These are phyloP conservation scores for Aureobasidium melanogenum DNA, from an alignment of 2,329 filamentous ascomycete genomes.

Conservation along the genomic window DNA sequence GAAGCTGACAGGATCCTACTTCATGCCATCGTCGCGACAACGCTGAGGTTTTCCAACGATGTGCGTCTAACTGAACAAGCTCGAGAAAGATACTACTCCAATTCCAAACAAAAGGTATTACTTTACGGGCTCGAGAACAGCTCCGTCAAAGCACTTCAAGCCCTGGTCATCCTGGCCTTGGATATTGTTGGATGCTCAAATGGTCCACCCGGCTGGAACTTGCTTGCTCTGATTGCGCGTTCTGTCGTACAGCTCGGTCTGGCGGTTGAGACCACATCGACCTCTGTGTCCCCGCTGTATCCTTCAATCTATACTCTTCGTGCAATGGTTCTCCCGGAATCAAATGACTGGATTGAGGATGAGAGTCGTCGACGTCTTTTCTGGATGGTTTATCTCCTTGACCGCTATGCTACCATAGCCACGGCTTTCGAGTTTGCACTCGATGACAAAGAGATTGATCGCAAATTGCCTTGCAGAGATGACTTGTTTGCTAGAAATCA, in stretches of 20 bases:
- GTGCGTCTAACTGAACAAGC: conserved; percentile 62
- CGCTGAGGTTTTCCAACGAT: conserved; percentile 75
- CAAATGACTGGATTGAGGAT: conserved; percentile 80
- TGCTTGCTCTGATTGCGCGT: conserved; percentile 79
- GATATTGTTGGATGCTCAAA: conserved; percentile 82
- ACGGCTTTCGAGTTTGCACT: conserved; percentile 89
- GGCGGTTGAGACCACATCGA: conserved; percentile 72
- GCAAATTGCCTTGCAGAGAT: conserved; percentile 77
- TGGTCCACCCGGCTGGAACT: conserved; percentile 84
- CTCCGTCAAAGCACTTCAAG: conserved; percentile 79
- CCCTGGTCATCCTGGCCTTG: conserved; percentile 75
- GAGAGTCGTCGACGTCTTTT: conserved; percentile 77
- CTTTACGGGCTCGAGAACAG: conserved; percentile 85
- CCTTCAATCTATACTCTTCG: conserved; percentile 83
- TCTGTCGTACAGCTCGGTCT: conserved; percentile 83
- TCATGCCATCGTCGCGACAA: conserved; percentile 83
- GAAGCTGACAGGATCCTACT: conserved; percentile 76
- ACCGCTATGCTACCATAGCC: conserved; percentile 81
- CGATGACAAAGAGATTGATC: conserved; percentile 82
- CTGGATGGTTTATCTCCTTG: conserved; percentile 89
- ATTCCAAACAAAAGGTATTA: conserved; percentile 77
- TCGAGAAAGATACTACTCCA: conserved; percentile 65
- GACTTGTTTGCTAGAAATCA: conserved; percentile 79
- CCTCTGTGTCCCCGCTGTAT: conserved; percentile 67
- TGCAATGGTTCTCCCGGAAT: conserved; percentile 74